Evolutionary conservation across 345 rosid genomes (phyloP).

Genomic region (Melastoma malabathricum): DNA sequence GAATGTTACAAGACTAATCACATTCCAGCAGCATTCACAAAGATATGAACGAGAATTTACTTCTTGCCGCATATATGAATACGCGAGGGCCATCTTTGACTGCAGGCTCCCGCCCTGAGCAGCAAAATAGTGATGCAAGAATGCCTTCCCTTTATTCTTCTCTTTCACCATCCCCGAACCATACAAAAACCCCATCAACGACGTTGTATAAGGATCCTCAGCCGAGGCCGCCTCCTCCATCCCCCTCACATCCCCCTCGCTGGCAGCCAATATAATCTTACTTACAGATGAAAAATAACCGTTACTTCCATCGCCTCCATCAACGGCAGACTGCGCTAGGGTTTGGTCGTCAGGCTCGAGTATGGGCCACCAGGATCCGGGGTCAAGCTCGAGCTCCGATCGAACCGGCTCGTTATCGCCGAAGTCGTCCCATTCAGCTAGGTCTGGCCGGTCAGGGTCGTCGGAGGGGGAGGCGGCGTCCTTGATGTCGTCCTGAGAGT

Average conservation of each 20-base stretch:
- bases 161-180: slow-evolving; percentile 65
- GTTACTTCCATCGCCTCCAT: slow-evolving; percentile 14
- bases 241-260: slow-evolving; percentile 29
- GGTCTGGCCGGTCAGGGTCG: slow-evolving; percentile 22
- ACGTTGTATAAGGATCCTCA: slow-evolving; percentile 60
- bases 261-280: slow-evolving; percentile 43
- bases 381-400: slow-evolving; percentile 72
- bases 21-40: not conserved
- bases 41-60: slow-evolving; percentile 19
- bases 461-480: slow-evolving; percentile 30
- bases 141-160: slow-evolving; percentile 57
- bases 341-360: slow-evolving; percentile 49
- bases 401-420: slow-evolving; percentile 45
- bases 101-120: slow-evolving; percentile 67
- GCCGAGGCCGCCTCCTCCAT: slow-evolving; percentile 58
- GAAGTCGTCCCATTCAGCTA: slow-evolving; percentile 64
- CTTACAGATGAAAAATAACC: slow-evolving; percentile 42
- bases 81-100: slow-evolving; percentile 90
- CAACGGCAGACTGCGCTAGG: not conserved
- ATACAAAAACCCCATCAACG: slow-evolving; percentile 54
- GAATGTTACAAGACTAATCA: not conserved
- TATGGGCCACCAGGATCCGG: slow-evolving; percentile 88
- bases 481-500: slow-evolving; percentile 80
- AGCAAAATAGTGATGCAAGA: slow-evolving; percentile 68
- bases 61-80: slow-evolving; percentile 74